Base-by-base conservation (phyloP, 176 grass and related monocot genomes). In the Bonia amplexicaulis region DNA sequence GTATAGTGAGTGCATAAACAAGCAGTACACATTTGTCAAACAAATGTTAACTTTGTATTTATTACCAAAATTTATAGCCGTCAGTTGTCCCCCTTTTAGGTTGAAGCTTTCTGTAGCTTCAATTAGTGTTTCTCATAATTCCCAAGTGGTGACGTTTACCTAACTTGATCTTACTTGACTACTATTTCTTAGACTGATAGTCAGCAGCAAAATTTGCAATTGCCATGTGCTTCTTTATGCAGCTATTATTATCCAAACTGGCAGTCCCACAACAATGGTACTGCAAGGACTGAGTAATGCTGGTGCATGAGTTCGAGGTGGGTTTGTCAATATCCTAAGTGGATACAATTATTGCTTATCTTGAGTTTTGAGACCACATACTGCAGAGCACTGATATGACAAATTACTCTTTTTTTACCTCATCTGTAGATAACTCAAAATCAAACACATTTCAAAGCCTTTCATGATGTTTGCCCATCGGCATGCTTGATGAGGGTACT, bases 401-500 rank as follows among this genome's bases (percentile, higher is more conserved):
- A 76, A 41, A 85, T 81, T 87, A 76, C 85, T 80, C 76, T 91
- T 84, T 75, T 75, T 63, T 80, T 44, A 39, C 65, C 42, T 77
- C 61, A 14, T 89, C 31, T 81, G 31, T 90, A 65, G 71, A 82
- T 90, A 90, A 82, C 64, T 71, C 37, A 86, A 45, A 64, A 55
- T 45, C 39, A 61, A 90, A 85, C 53, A 8, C 55, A 82, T 86
- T 86, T 77, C 78, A 82, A 81, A 72, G 48, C 68, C 60, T 78
- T 20, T 86, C 73, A 78, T 86, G 83, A 72, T 71, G 74, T 71
- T 26, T 69, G 51, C 12, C 35, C 65, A 53, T 82, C 25, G n/a
- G 54, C 78, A 82, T 35, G 54, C 83, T 44, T 90, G 54, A 64
- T 63, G 45, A 64, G 16, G 75, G 19, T 48, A 45, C 71, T 75